Evolutionary conservation across 768 basidiomycete species (phyloP).

Genomic region (Atractiella rhizophila): DNA sequence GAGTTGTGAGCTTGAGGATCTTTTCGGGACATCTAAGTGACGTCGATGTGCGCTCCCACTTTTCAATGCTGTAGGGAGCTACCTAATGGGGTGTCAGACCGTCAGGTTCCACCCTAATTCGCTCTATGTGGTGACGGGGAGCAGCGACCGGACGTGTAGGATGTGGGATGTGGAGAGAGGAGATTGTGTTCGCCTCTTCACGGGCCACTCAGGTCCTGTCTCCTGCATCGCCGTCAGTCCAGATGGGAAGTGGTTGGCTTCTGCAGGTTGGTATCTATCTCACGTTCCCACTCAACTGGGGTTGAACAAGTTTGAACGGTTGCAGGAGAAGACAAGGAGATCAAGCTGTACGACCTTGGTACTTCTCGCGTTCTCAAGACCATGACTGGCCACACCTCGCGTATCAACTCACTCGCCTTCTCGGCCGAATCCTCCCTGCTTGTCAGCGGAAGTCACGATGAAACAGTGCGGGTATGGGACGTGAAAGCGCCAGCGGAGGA

Average conservation of each 20-base stretch:
- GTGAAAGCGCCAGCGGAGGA: slow-evolving; percentile 22
- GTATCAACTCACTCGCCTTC: slow-evolving; percentile 72
- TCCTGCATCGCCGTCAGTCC: slow-evolving; percentile 70
- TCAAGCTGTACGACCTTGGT: slow-evolving; percentile 88
- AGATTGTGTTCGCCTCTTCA: slow-evolving; percentile 74
- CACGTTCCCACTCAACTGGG: not conserved
- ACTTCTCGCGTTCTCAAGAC: slow-evolving; percentile 87
- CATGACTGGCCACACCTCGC: slow-evolving; percentile 76
- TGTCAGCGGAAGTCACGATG: slow-evolving; percentile 75
- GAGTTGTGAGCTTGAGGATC: slow-evolving; percentile 57
- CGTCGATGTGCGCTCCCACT: slow-evolving; percentile 50
- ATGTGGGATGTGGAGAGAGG: slow-evolving; percentile 97
- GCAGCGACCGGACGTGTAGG: slow-evolving; percentile 82
- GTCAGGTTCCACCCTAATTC: slow-evolving; percentile 94
- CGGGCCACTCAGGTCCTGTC: slow-evolving; percentile 75
- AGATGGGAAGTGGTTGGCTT: slow-evolving; percentile 80
- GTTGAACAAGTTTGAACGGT: no score
- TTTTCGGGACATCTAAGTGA: slow-evolving; percentile 92
- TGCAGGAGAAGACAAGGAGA: slow-evolving; percentile 63
- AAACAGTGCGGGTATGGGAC: slow-evolving; percentile 97
- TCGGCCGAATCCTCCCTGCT: slow-evolving; percentile 73
- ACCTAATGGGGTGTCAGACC: slow-evolving; percentile 40
- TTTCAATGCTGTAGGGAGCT: not conserved
- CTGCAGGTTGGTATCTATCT: slow-evolving; percentile 36
- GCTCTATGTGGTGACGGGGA: slow-evolving; percentile 85